Evolutionary conservation across 768 basidiomycete species (phyloP).

Genomic region (Tulasnella calospora): DNA sequence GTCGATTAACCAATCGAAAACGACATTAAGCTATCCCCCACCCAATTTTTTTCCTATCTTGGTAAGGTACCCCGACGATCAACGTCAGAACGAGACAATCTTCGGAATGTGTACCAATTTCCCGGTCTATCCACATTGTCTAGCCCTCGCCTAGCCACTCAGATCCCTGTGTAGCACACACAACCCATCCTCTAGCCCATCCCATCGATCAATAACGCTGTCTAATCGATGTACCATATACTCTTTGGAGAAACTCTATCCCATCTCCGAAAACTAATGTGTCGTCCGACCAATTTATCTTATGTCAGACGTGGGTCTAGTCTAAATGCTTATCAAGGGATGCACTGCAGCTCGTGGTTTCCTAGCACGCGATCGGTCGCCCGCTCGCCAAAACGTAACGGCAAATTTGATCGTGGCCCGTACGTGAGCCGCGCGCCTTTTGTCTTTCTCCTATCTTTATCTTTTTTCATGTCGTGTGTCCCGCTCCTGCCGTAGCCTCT

Average conservation of each 20-base stretch:
- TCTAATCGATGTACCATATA: not conserved
- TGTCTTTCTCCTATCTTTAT: not conserved
- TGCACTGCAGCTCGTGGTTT: not conserved
- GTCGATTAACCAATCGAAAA: too few species aligned
- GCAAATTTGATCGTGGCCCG: not conserved
- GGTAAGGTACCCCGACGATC: too few species aligned
- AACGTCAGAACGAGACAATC: too few species aligned
- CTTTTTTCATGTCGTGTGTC: not conserved
- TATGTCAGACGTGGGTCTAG: not conserved
- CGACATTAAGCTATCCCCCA: too few species aligned
- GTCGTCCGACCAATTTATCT: not conserved
- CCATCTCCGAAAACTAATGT: not conserved
- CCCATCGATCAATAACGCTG: not conserved
- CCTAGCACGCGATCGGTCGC: not conserved
- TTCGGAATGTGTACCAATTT: not conserved
- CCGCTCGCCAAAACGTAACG: not conserved
- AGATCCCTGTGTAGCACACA: too few species aligned
- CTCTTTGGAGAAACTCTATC: not conserved
- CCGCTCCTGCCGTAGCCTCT: not conserved
- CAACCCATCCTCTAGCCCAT: not conserved
- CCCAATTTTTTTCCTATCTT: too few species aligned
- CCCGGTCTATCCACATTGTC: not conserved
- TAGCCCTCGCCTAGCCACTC: not conserved
- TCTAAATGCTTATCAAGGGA: constrained; percentile 6
- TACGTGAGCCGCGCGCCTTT: not conserved